Conservation (phyloP, 345 rosid species). For the Noccaea caerulescens region DNA sequence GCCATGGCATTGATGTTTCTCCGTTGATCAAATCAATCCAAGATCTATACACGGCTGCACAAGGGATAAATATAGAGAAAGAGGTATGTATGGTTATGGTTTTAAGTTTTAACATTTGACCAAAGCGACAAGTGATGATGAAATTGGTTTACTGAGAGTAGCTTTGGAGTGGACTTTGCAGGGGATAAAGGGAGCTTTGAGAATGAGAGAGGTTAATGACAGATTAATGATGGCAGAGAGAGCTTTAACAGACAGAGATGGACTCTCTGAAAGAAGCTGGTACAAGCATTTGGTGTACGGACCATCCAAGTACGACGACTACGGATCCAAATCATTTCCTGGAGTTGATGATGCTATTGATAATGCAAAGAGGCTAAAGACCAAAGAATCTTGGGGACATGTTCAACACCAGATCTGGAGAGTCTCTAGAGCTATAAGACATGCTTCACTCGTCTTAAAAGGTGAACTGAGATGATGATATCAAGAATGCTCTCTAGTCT, state of each 20-base stretch:
- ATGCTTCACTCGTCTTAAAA: slow-evolving; percentile 64
- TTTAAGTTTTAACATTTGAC: background rate
- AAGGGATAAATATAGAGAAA: slow-evolving; percentile 51
- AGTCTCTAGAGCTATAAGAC: slow-evolving; percentile 70
- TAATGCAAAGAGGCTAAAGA: slow-evolving; percentile 55
- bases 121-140: background rate
- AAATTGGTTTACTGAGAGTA: background rate
- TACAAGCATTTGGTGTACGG: slow-evolving; percentile 84
- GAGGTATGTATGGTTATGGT: slow-evolving; percentile 55
- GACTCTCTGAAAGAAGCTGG: slow-evolving; percentile 73
- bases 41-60: slow-evolving; percentile 61
- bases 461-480: slow-evolving; percentile 69
- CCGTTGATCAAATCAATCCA: slow-evolving; percentile 64
- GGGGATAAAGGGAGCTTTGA: slow-evolving; percentile 34
- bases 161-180: slow-evolving; percentile 4
- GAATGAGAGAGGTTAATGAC: slow-evolving; percentile 70
- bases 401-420: slow-evolving; percentile 89
- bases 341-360: slow-evolving; percentile 77
- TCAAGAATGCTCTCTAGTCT: background rate
- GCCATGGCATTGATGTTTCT: slow-evolving; percentile 46
- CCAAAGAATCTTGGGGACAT: slow-evolving; percentile 58
- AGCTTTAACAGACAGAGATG: slow-evolving; percentile 74
- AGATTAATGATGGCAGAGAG: slow-evolving; percentile 81
- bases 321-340: slow-evolving; percentile 77
- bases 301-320: slow-evolving; percentile 71